Evolutionary conservation across 192 early-diverging fungal species (phyloP), one percentile per base, ranked within the genome.

Genomic region (Rhizoclosmatium globosum): DNA sequence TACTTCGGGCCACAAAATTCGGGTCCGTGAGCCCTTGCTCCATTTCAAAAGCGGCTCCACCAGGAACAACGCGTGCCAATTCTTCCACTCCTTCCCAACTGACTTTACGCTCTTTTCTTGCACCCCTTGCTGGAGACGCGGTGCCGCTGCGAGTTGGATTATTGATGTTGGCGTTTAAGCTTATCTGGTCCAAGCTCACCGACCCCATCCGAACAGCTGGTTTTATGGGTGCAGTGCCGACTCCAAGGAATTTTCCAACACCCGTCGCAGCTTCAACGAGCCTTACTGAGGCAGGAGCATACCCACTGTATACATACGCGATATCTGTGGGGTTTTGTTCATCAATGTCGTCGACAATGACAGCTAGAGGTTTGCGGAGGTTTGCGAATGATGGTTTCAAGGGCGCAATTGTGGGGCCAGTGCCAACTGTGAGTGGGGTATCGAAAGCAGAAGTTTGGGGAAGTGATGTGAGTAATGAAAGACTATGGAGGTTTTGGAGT

Each of bases 1-100:
- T 7, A 47, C 47, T 58, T 73, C 78, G 48, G n/a, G 44, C 19
- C 13, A 66, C 70, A 66, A 71, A 73, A 45, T 58, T 45, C 39
- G 79, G 46, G 65, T 78, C 82, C 61, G 50, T 58, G 0, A 69
- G 43, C 11, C 42, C 66, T 57, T 85, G 77, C 43, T 71, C 81
- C 64, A 94, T 84, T 66, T 99, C 97, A 84, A 97, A 92, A 43
- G 4, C 13, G 4, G 92, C 83, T 59, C 88, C 88, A 15, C 96
- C 96, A 2, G 95, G 93, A 6, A 99, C 77, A 78, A 92, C 82
- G 41, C 86, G 85, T 80, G 98, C 79, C 46, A 92, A 87, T 45
- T 99, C 97, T 42, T 98, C 96, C 85, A 91, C 93, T 2, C 94
- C 95, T 72, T 90, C 91, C 97, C 96, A 98, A 3, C 94, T 92